Evolutionary conservation across 2,329 filamentous ascomycete species (phyloP).

Genomic region (Scorias spongiosa): DNA sequence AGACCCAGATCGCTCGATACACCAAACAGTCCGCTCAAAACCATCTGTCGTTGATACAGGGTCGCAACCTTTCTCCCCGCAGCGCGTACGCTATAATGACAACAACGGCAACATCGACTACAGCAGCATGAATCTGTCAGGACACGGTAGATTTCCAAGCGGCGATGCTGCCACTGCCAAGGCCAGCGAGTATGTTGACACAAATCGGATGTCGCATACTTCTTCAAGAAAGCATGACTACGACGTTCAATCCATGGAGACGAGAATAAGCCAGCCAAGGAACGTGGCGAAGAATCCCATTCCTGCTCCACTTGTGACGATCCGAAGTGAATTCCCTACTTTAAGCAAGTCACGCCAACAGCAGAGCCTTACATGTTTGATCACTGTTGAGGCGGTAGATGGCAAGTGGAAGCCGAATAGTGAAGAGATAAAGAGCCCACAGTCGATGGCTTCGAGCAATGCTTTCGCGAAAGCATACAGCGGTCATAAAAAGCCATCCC

Average conservation of each 20-base stretch:
- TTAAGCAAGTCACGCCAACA: constrained; percentile 83
- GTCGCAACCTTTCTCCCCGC: constrained; percentile 3
- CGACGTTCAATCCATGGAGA: constrained; percentile 92
- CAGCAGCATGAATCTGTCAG: constrained; percentile 12
- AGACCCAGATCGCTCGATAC: constrained; percentile 1
- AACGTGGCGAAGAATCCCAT: constrained; percentile 65
- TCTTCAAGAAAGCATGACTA: constrained; percentile 71
- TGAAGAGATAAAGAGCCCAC: constrained; percentile 53
- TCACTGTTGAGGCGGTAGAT: constrained; percentile 87
- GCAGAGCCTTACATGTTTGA: constrained; percentile 82
- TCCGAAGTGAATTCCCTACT: constrained; percentile 93
- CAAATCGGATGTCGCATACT: constrained; percentile 39
- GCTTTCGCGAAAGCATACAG: constrained; percentile 36
- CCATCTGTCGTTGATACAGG: neutral
- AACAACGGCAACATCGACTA: constrained; percentile 4
- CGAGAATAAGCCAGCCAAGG: constrained; percentile 59
- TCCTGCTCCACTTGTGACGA: constrained; percentile 76
- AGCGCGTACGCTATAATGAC: constrained; percentile 6
- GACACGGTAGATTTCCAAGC: constrained; percentile 65
- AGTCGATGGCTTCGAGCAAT: constrained; percentile 27
- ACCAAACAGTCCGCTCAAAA: constrained; percentile 3
- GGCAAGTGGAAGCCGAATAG: constrained; percentile 79
- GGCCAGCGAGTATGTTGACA: constrained; percentile 66
- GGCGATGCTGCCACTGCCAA: constrained; percentile 58
- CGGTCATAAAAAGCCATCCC: constrained; percentile 44